A percentile compares a stretch with the other conserved stretches of the same genome.
phyloP scores from a whole-genome alignment of 257 asterid genomes.

The Plantago elongata region DNA sequence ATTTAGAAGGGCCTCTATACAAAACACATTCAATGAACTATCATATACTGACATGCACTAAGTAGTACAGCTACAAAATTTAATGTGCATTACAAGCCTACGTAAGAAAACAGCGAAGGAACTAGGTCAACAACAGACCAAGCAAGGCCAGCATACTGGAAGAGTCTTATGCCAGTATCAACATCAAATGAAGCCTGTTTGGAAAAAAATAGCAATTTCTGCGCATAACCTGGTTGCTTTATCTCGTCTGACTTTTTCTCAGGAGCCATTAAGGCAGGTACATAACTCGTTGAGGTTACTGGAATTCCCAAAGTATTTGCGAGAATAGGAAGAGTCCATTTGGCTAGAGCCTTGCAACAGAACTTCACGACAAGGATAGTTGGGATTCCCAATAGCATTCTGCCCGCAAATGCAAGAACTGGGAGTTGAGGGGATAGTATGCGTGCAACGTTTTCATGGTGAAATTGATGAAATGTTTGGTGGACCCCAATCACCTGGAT shows the following conservation, averaged over 20 bases:
- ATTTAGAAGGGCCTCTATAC: conserved; percentile 22
- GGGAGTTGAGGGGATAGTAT: conserved; percentile 61
- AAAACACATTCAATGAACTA: conserved; percentile 18
- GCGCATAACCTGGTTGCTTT: conserved; percentile 68
- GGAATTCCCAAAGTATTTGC: conserved; percentile 84
- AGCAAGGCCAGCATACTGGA: conserved; percentile 93
- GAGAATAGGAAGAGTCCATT: conserved; percentile 83
- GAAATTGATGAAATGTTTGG: conserved; percentile 86
- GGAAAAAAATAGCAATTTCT: conserved; percentile 53
- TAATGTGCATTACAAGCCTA: conserved; percentile 50
- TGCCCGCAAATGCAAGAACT: conserved; percentile 46
- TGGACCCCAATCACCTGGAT: conserved; percentile 83
- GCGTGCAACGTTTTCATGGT: conserved; percentile 71
- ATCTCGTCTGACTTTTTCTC: conserved; percentile 43
- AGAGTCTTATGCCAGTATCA: conserved; percentile 90
- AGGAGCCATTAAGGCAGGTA: conserved; percentile 51
- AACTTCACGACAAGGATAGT: conserved; percentile 80
- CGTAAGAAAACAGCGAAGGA: conserved; percentile 61
- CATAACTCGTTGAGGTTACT: conserved; percentile 66
- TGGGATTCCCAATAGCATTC: conserved; percentile 81
- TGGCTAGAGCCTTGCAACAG: conserved; percentile 87
- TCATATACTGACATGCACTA: conserved; percentile 14
- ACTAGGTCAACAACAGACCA: conserved; percentile 97
- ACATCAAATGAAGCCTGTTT: conserved; percentile 64
- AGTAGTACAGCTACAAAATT: conserved; percentile 1